Base-by-base conservation (phyloP, 257 asterid species). In the Salvia rosmarinus region DNA sequence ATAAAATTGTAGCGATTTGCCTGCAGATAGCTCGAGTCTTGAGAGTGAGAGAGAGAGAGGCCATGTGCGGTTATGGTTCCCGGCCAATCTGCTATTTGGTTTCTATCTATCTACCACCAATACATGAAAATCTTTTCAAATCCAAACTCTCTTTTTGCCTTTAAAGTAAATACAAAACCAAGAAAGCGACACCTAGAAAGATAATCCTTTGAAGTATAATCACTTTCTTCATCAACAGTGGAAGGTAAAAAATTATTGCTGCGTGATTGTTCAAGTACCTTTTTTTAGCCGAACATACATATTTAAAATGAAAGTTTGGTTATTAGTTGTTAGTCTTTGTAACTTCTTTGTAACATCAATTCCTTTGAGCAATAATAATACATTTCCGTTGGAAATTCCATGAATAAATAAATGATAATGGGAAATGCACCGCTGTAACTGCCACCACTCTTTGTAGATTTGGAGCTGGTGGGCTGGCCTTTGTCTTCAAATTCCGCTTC, bases 401-500 rank as follows among this genome's bases (percentile, higher is more conserved):
- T 17, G n/a, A 49, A 28, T 40, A 69, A 68, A 55, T 39, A 55
- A 69, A 46, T 67, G 75, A 71, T 67, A 17, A 28, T 58, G 71
- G 63, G 77, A 77, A 77, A 77, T 77, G 80, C 73, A 68, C 68
- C 69, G 68, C 74, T 78, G 79, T 77, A 83, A 85, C 90, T 74
- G 90, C 75, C 74, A 74, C 85, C 81, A 76, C 78, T 68, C 79
- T 63, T 72, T 81, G 86, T 79, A 83, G 91, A 78, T 83, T 85
- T 82, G 85, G 79, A 75, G 86, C 83, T 74, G 89, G 86, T 85
- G 87, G 87, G 85, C 75, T 67, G 72, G 73, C 85, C 80, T 77
- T 20, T 73, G 47, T 49, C 67, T 75, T 73, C 67, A 78, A 68
- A 55, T 71, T 67, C 69, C 14, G 49, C 62, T 75, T 34, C 52